Percentiles rank a stretch among this genome's conserved stretches.
Evolutionary conservation across 2,329 filamentous ascomycete genomes (phyloP).

Genomic region (Colletotrichum lindemuthianum): DNA sequence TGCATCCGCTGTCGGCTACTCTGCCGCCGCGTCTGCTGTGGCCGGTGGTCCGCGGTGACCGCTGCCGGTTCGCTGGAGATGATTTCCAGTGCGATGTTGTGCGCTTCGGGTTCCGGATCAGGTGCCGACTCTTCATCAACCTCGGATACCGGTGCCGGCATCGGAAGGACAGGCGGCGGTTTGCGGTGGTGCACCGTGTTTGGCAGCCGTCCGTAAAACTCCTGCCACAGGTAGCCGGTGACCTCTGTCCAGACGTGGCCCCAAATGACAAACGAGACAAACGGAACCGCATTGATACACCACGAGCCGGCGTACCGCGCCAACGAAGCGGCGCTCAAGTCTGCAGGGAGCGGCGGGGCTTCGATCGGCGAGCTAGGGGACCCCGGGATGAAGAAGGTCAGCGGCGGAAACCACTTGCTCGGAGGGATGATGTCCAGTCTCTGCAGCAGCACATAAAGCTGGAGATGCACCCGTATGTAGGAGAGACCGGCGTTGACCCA

Average conservation of each 20-base stretch:
- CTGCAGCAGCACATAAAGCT: constrained; percentile 63
- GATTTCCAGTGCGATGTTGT: constrained; percentile 2
- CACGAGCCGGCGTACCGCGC: constrained; percentile 55
- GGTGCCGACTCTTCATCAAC: neutral
- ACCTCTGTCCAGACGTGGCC: constrained; percentile 50
- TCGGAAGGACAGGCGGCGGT: constrained; percentile 37
- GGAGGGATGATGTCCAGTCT: constrained; percentile 58
- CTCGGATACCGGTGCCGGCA: constrained; percentile 34
- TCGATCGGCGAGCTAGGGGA: constrained; percentile 60
- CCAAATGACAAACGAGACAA: constrained; percentile 57
- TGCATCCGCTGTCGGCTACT: too few relatives aligned
- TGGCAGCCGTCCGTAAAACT: constrained; percentile 53
- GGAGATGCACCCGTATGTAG: constrained; percentile 61
- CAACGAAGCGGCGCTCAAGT: constrained; percentile 51
- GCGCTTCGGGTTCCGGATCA: constrained; percentile 18
- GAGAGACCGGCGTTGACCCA: constrained; percentile 39
- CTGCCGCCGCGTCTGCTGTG: too few relatives aligned
- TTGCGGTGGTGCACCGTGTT: constrained; percentile 47
- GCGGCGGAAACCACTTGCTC: constrained; percentile 53
- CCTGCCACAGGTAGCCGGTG: constrained; percentile 48
- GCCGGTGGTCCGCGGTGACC: too few relatives aligned
- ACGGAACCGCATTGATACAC: constrained; percentile 56
- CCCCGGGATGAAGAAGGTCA: constrained; percentile 65
- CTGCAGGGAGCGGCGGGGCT: constrained; percentile 53
- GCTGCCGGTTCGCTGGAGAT: neutral